phyloP scores from a whole-genome alignment of 441 rosid genomes.

The Rhodomyrtus psidioides region DNA sequence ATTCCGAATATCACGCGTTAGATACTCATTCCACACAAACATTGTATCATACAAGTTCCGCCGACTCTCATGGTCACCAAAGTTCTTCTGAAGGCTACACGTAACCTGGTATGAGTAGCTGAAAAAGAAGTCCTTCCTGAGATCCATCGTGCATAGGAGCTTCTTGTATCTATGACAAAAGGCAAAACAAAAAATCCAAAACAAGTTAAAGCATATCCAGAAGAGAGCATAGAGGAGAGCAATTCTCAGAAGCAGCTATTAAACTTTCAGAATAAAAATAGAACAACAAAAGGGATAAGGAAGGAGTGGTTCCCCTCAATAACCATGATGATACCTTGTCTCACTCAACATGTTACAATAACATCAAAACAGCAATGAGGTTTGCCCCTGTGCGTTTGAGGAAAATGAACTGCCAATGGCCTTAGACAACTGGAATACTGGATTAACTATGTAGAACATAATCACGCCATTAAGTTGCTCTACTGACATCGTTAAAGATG shows the following conservation, averaged over 20 bases:
- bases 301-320: slow-evolving; percentile 31
- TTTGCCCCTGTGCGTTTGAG: slow-evolving; percentile 55
- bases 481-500: background rate
- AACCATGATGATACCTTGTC: slow-evolving; percentile 69
- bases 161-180: slow-evolving; percentile 85
- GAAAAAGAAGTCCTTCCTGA: slow-evolving; percentile 96
- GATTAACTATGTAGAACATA: background rate
- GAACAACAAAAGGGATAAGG: slow-evolving; percentile 11
- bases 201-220: background rate
- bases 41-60: slow-evolving; percentile 71
- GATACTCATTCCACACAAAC: slow-evolving; percentile 99
- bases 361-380: slow-evolving; percentile 60
- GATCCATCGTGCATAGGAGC: slow-evolving; percentile 88
- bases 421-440: slow-evolving; percentile 19
- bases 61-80: slow-evolving; percentile 57
- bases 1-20: slow-evolving; percentile 83
- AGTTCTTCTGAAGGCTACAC: slow-evolving; percentile 89
- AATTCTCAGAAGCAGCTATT: slow-evolving; percentile 6
- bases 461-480: background rate
- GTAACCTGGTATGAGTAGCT: slow-evolving; percentile 94
- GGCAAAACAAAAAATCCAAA: slow-evolving; percentile 9
- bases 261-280: slow-evolving; percentile 1
- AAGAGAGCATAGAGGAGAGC: background rate
- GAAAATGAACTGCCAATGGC: slow-evolving; percentile 50
- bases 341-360: slow-evolving; percentile 46